Evolutionary conservation across 306 rosid genomes (phyloP), one percentile per base, ranked within the genome.

Genomic region (Cyamopsis tetragonoloba): DNA sequence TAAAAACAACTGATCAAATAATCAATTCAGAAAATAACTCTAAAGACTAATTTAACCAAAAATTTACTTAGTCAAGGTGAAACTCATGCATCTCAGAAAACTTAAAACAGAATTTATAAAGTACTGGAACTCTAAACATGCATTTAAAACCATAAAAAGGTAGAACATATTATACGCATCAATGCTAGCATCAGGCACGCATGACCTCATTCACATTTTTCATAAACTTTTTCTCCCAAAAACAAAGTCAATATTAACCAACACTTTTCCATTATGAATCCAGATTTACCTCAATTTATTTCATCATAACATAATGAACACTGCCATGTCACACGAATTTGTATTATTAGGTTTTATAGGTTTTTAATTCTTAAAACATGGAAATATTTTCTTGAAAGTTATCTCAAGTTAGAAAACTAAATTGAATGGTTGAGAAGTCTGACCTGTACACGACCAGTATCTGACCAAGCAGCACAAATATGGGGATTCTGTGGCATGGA

Each of bases 381-480:
- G 19, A n/a, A 53, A 30, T 2, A 38, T 20, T 12, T 38, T 38
- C 26, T 50, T 35, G 38, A 38, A 51, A 53, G 15, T 15, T 1
- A 14, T 13, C 9, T 13, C 5, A 22, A 76, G 30, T 22, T 15
- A 8, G 13, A 32, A 70, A 70, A 53, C 35, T 1, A 70, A 42
- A 34, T 41, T 20, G 24, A 39, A 34, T 39, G 44, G 43, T 26
- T 28, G 38, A 43, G 26, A 75, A 77, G 35, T 66, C 84, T 62
- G 27, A 93, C 98, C 96, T 93, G 91, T 32, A 88, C 91, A 74
- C 76, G 73, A 79, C 97, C 95, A 39, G 77, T 66, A 73, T 93
- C 98, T 13, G 87, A 84, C 98, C 98, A 93, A 63, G 95, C 78
- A 60, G 98, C 98, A 84, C 90, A 93, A 59, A 89, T 88, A 47